Percentiles rank a stretch among this genome's conserved stretches.
phyloP scores from a whole-genome alignment of 2,329 filamentous ascomycete species.

The Tympanopsis confertula region DNA sequence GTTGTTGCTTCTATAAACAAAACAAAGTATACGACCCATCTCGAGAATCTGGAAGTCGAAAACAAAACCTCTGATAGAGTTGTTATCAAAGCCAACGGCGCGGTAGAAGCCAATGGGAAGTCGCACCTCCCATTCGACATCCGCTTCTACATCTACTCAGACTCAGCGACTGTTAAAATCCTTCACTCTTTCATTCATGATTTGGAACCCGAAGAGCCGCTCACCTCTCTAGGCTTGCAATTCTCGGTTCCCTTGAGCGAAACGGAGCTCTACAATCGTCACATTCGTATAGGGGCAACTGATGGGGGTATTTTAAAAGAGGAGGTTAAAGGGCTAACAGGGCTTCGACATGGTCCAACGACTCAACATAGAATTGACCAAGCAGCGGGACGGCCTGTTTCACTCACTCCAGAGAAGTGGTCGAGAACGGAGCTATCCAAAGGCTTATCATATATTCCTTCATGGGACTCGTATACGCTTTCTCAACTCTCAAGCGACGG shows the following conservation, averaged over 20 bases:
- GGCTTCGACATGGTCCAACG: constrained; percentile 42
- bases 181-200: constrained; percentile 47
- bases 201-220: constrained; percentile 31
- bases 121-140: constrained; percentile 28
- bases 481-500: constrained; percentile 47
- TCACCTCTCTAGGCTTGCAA: constrained; percentile 39
- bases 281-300: constrained; percentile 41
- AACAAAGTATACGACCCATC: constrained; percentile 22
- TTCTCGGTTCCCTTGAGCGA: constrained; percentile 40
- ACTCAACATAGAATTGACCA: constrained; percentile 33
- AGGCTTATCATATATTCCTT: constrained; percentile 41
- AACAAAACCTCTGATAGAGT: constrained; percentile 18
- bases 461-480: constrained; percentile 45
- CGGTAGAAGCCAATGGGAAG: constrained; percentile 11
- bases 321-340: constrained; percentile 46
- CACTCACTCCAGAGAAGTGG: constrained; percentile 34
- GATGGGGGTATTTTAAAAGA: constrained; percentile 43
- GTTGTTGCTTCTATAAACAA: constrained; percentile 16
- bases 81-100: constrained; percentile 16
- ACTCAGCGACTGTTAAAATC: constrained; percentile 40
- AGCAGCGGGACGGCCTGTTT: constrained; percentile 26
- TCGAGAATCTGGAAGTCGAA: constrained; percentile 24
- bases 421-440: constrained; percentile 26
- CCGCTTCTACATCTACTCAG: constrained; percentile 46
- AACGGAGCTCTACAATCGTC: constrained; percentile 44